These are phyloP conservation scores for Coelastrella sp. DNA, from an alignment of 139 green algal genomes.

Conservation along the genomic window DNA sequence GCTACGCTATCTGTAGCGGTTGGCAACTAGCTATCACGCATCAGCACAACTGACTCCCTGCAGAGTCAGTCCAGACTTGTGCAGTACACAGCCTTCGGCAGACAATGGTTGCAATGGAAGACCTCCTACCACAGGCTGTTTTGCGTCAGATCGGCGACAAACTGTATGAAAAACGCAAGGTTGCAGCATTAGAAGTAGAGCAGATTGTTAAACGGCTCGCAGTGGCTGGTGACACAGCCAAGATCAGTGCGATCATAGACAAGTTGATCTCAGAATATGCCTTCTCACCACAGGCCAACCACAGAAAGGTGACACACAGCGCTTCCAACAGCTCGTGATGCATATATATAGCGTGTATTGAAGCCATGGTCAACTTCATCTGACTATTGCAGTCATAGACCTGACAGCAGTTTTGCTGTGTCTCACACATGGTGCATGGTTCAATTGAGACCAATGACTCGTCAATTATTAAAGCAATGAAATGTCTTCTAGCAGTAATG, in stretches of 20 bases:
- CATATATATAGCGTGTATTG: too few relatives aligned
- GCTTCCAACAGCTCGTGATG: too few relatives aligned
- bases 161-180: constrained; percentile 90
- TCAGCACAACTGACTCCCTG: neutral
- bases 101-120: constrained; percentile 52
- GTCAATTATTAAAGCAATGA: too few relatives aligned
- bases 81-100: neutral
- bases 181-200: constrained; percentile 72
- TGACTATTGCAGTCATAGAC: too few relatives aligned
- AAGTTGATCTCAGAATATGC: constrained; percentile 84
- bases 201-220: constrained; percentile 75
- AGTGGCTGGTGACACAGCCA: constrained; percentile 56
- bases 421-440: too few relatives aligned
- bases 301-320: constrained; percentile 86
- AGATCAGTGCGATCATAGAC: constrained; percentile 73
- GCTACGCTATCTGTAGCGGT: too few relatives aligned
- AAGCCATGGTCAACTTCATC: too few relatives aligned
- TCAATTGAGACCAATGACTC: too few relatives aligned
- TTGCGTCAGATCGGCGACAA: constrained; percentile 79
- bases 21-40: too few relatives aligned
- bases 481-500: too few relatives aligned
- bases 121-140: constrained; percentile 67
- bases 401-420: too few relatives aligned
- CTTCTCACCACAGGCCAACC: constrained; percentile 82
- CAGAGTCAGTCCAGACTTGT: constrained; percentile 4